Percentiles rank a stretch among this genome's conserved stretches.
Conservation (phyloP, 2,329 filamentous ascomycete genomes). For the Fusarium dimerum region DNA sequence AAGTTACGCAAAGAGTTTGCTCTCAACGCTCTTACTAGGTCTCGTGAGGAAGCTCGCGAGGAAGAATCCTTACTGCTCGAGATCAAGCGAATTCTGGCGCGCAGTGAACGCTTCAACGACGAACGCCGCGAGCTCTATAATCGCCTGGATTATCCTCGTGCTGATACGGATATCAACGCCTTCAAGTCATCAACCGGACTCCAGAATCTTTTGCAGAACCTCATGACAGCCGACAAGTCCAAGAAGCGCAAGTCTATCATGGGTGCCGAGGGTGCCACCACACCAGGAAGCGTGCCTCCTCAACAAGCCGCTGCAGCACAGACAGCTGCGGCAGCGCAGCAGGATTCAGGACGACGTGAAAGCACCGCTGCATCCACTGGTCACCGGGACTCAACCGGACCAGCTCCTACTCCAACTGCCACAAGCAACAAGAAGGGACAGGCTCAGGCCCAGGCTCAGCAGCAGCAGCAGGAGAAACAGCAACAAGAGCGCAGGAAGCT, state of each 20-base stretch:
- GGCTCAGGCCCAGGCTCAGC: slow-evolving; percentile 8
- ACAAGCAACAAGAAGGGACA: slow-evolving; percentile 52
- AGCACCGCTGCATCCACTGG: slow-evolving; percentile 52
- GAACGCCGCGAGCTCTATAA: slow-evolving; percentile 86
- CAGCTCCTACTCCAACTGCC: slow-evolving; percentile 36
- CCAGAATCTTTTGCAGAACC: slow-evolving; percentile 76
- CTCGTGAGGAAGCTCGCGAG: slow-evolving; percentile 85
- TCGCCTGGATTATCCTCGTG: slow-evolving; percentile 77
- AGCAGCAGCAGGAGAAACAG: slow-evolving; percentile 24
- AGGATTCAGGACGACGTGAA: slow-evolving; percentile 48
- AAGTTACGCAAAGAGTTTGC: slow-evolving; percentile 81
- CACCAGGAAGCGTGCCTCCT: slow-evolving; percentile 41
- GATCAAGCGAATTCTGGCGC: slow-evolving; percentile 85
- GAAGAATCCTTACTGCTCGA: slow-evolving; percentile 89
- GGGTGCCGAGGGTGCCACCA: slow-evolving; percentile 56
- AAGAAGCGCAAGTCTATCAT: slow-evolving; percentile 82
- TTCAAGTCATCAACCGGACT: slow-evolving; percentile 84
- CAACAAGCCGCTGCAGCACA: slow-evolving; percentile 18
- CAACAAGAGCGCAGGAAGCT: slow-evolving; percentile 67
- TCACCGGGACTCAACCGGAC: slow-evolving; percentile 36
- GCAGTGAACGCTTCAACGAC: slow-evolving; percentile 82
- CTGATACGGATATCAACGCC: slow-evolving; percentile 68
- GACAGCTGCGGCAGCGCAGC: slow-evolving; percentile 34
- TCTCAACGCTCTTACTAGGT: slow-evolving; percentile 73
- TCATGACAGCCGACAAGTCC: slow-evolving; percentile 80